phyloP scores from a whole-genome alignment of 495 filamentous ascomycete species.

The Neurospora sp. region DNA sequence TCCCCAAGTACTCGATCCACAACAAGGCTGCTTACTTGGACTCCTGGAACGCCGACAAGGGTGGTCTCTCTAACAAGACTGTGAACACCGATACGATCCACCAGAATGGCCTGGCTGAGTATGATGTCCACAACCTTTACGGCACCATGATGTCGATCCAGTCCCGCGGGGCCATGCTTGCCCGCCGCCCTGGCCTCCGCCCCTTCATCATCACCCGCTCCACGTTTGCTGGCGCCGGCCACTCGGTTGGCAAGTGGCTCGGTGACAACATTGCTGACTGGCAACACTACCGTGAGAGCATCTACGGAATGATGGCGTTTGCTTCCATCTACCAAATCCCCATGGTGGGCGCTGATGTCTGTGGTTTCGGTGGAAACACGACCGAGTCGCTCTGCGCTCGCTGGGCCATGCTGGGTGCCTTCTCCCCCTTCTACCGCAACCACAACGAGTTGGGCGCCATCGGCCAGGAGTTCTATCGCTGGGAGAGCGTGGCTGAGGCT shows the following conservation, averaged over 20 bases:
- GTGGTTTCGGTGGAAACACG: constrained; percentile 63
- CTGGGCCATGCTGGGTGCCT: constrained; percentile 75
- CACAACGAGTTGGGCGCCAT: constrained; percentile 46
- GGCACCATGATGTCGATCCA: constrained; percentile 75
- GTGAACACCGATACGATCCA: constrained; percentile 67
- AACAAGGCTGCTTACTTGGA: constrained; percentile 47
- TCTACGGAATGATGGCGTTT: constrained; percentile 62
- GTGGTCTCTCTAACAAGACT: constrained; percentile 61
- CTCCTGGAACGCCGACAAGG: constrained; percentile 39
- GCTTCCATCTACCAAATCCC: constrained; percentile 74
- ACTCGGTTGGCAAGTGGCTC: constrained; percentile 76
- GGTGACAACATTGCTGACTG: constrained; percentile 73
- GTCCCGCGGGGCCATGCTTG: constrained; percentile 57
- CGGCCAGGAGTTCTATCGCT: constrained; percentile 73
- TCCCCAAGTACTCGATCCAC: constrained; percentile 64
- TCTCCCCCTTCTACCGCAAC: constrained; percentile 76
- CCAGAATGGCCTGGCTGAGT: constrained; percentile 59
- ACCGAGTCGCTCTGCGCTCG: constrained; percentile 73
- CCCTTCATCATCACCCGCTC: constrained; percentile 76
- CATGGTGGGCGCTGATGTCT: constrained; percentile 75
- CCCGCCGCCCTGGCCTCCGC: constrained; percentile 53
- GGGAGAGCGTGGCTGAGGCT: constrained; percentile 51
- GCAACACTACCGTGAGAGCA: constrained; percentile 60
- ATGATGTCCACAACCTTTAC: constrained; percentile 78
- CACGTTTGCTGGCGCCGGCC: constrained; percentile 73